Evolutionary conservation across 2,329 filamentous ascomycete genomes (phyloP), one percentile per base, ranked within the genome.

Genomic region (Ascochyta viciae-villosae): DNA sequence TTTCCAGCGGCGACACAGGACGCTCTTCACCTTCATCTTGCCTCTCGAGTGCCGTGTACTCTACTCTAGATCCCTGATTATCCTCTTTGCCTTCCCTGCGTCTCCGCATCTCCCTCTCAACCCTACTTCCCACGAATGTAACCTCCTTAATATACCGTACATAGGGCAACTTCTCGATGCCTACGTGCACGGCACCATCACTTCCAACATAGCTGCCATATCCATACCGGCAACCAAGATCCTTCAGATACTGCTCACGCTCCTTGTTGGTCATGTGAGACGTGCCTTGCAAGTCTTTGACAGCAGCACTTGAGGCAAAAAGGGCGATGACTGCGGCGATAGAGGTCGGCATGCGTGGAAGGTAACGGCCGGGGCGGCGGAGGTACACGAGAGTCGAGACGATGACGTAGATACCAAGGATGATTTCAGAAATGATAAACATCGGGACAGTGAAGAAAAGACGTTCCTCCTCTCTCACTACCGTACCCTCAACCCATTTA

Each of bases 81-180:
- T 29, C 27, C 27, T 29, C 10, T 29, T 12, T 12, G 10, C 9
- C 9, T 29, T 12, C 27, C 27, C 27, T 12, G 9, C 8, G 27
- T 10, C 27, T 29, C 27, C 27, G 8, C 27, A 10, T 29, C 7
- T 41, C 26, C n/a, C 16, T 33, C 12, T 41, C 39, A 9, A 9
- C 47, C 9, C 22, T 19, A 6, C 27, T 42, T 0, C 31, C 38
- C 9, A 6, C 13, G 16, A 51, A 51, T 1, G 19, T 31, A 10
- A 35, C 22, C n/a, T 51, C 9, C 9, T 37, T 24, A 24, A 35
- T 43, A 13, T 42, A 27, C 26, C 12, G 34, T 24, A 65, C 56
- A 50, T 77, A 78, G 0, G 79, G 78, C 27, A 80, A 76, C n/a
- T 75, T 62, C 39, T 86, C 83, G 39, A 86, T 80, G 0, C 84